phyloP scores from a whole-genome alignment of 768 basidiomycete genomes.

The Amanita polypyramis region DNA sequence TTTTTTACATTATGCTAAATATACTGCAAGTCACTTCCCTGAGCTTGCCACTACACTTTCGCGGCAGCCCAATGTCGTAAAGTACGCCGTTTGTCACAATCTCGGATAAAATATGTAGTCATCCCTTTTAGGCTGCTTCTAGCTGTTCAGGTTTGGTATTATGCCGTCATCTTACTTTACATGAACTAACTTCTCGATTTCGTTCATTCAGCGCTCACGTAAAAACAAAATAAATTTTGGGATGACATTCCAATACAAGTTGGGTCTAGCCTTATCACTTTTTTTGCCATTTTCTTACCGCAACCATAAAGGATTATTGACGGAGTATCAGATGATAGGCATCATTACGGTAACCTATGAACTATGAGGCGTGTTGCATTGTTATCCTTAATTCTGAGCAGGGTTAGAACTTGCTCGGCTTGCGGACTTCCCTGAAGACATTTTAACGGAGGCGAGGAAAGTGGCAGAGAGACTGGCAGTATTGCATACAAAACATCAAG shows the following conservation, averaged over 20 bases:
- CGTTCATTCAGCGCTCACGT: not conserved
- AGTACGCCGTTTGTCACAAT: conserved; percentile 35
- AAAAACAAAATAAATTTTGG: conserved; percentile 39
- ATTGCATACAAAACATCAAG: conserved; percentile 44
- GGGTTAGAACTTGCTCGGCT: conserved; percentile 84
- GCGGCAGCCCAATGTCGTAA: conserved; percentile 67
- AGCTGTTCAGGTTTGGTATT: conserved; percentile 51
- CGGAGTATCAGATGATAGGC: conserved; percentile 47
- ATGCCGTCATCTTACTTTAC: not conserved
- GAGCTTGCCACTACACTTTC: conserved; percentile 74
- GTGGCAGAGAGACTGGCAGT: conserved; percentile 51
- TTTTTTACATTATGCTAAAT: not conserved
- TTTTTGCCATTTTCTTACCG: not conserved
- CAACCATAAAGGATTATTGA: conserved; percentile 51
- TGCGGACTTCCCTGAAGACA: conserved; percentile 72
- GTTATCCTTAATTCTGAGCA: conserved; percentile 18
- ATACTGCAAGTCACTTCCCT: conserved; percentile 52
- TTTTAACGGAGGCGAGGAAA: conserved; percentile 51
- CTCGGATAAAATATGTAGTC: not conserved
- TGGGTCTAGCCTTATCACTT: not conserved
- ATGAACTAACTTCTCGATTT: not conserved
- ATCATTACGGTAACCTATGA: conserved; percentile 59
- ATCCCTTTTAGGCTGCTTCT: conserved; percentile 56
- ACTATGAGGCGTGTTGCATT: conserved; percentile 1
- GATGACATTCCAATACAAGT: conserved; percentile 76